Base-by-base conservation (phyloP, 2,329 filamentous ascomycete species). In the Dichotomopilus funicola region DNA sequence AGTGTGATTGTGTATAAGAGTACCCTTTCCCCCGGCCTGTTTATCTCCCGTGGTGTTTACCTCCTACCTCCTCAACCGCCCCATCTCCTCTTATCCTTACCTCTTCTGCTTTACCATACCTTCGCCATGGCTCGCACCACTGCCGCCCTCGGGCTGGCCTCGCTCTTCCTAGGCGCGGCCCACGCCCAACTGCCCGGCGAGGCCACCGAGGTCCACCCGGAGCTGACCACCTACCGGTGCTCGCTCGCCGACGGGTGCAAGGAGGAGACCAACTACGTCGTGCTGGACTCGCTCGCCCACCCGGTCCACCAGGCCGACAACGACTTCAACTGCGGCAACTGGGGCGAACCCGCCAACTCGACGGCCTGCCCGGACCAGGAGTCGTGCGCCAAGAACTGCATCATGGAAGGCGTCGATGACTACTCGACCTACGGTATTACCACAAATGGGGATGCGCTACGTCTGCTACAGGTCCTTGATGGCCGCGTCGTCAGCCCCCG, bases 161-260 rank as follows among this genome's bases (percentile, higher is more conserved):
- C 59, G 40, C 51, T 56, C 48, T 51, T 59, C 47, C 34, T 56
- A 41, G 51, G 54, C 34, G 43, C 45, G 49, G 59, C 51, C 42
- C 49, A 44, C 36, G 59, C 38, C 51, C 59, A 60, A 46, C 55
- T 48, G 45, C 54, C 54, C 46, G 59, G 59, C n/a, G 27, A 54
- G 27, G 49, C 40, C 37, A 43, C 47, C 38, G 76, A 79, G 60
- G 68, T 70, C 31, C 77, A 80, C 56, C 78, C 78, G 35, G 71
- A 72, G 60, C 66, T 82, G 47, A 73, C 71, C 7, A 80, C 78
- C 7, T 78, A 71, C 66, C 72, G 74, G 58, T 81, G 78, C 67
- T 78, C 76, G 43, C 75, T 71, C 33, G 65, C 63, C 5, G 69
- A 67, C 44, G 79, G 79, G 31, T 82, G 79, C 68, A 70, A 70